A percentile compares a stretch with the other conserved stretches of the same genome.
phyloP scores from a whole-genome alignment of 768 basidiomycete species.

The Crassisporium funariophilum region DNA sequence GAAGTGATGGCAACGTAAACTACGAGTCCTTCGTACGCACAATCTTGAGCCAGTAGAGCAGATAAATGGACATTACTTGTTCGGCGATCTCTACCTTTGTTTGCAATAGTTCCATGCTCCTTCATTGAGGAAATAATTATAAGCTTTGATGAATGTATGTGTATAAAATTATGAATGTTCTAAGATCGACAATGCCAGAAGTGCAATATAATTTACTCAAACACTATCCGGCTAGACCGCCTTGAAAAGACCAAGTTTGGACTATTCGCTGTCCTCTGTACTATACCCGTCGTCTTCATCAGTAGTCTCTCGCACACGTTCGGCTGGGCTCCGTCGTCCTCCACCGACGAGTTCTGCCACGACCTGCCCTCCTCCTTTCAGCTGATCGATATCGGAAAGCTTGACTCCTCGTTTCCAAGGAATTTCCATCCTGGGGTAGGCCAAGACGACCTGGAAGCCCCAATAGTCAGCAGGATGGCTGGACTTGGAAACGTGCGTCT shows the following conservation, averaged over 20 bases:
- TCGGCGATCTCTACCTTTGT: not conserved
- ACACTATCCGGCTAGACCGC: not conserved
- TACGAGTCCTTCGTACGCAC: slow-evolving; percentile 97
- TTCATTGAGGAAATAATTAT: not conserved
- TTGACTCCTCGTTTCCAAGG: slow-evolving; percentile 43
- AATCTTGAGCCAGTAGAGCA: slow-evolving; percentile 77
- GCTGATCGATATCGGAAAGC: slow-evolving; percentile 47
- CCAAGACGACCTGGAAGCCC: slow-evolving; percentile 68
- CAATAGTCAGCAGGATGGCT: slow-evolving; percentile 53
- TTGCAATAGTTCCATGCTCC: not conserved
- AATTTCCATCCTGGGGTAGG: slow-evolving; percentile 73
- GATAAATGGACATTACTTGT: no score
- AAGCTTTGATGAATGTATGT: no score
- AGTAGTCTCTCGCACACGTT: slow-evolving; percentile 18
- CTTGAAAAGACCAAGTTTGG: not conserved
- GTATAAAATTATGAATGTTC: no score
- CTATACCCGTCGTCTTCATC: slow-evolving; percentile 57
- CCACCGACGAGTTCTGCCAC: slow-evolving; percentile 54
- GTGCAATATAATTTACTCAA: slow-evolving; percentile 6
- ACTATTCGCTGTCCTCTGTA: slow-evolving; percentile 50
- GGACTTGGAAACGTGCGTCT: slow-evolving; percentile 17
- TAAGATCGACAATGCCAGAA: not conserved
- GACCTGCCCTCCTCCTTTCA: slow-evolving; percentile 64
- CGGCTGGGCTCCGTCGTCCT: slow-evolving; percentile 14
- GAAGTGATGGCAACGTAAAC: slow-evolving; percentile 94